These are phyloP conservation scores for Melanomma pulvis-pyrius DNA, from an alignment of 495 filamentous ascomycete species.

Conservation along the genomic window DNA sequence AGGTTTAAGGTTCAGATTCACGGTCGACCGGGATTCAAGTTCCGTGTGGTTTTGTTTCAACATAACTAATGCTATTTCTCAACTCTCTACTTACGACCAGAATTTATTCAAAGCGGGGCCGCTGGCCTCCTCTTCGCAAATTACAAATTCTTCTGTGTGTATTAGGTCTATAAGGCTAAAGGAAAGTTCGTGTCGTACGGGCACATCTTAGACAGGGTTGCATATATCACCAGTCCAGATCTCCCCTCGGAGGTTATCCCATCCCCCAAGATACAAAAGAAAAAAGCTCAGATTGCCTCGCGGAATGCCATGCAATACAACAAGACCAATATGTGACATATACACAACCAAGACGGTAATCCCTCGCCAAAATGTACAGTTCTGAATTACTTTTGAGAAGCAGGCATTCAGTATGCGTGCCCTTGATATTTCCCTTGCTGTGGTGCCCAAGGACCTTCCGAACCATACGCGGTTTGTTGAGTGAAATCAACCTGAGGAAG, in stretches of 20 bases:
- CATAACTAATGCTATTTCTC: constrained; percentile 22
- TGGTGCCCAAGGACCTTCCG: constrained; percentile 8
- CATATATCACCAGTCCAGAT: neutral
- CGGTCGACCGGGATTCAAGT: neutral
- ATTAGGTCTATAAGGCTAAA: constrained; percentile 21
- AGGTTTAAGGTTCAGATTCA: neutral
- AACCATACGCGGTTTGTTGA: constrained; percentile 14
- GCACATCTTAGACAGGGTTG: neutral
- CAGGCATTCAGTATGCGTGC: constrained; percentile 11
- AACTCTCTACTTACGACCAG: constrained; percentile 9
- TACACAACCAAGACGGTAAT: constrained; percentile 18
- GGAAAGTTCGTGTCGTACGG: constrained; percentile 30
- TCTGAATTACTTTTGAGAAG: constrained; percentile 24
- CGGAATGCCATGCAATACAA: neutral
- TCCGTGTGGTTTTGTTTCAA: neutral
- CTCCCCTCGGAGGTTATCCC: neutral
- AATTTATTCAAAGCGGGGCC: constrained; percentile 29
- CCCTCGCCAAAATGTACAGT: constrained; percentile 29
- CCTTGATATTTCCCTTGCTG: constrained; percentile 2
- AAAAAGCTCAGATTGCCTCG: neutral
- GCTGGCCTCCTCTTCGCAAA: constrained; percentile 23
- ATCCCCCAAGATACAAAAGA: neutral
- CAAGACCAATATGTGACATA: constrained; percentile 10
- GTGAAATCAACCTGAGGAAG: constrained; percentile 34
- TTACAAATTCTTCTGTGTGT: constrained; percentile 19